Base-by-base conservation (phyloP, 1,284 basidiomycete species). In the Serendipita sp. region DNA sequence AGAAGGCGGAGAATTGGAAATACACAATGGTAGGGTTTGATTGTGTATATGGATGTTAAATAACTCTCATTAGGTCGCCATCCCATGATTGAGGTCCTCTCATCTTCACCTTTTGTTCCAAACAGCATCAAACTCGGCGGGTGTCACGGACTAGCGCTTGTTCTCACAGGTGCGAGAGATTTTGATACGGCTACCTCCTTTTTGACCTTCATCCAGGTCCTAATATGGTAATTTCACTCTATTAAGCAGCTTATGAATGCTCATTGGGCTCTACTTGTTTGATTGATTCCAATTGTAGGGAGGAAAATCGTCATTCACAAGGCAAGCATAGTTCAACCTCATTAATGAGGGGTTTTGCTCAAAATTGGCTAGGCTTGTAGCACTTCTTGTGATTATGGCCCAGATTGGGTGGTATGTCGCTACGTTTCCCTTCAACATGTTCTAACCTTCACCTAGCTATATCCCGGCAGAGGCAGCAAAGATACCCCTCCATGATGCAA, bases 21-120 rank as follows among this genome's bases (percentile, higher is more conserved):
- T 91, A 35, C 71, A 79, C n/a, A 81, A 83, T 45, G 87, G 62
- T 58, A 49, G 32, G 32, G 43, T 64, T 30, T 43, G 3, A 8
- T 10, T n/a, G 17, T 8, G 42, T 42, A 67, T 22, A 47, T 64
- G 2, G 12, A 61, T 15, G 13, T n/a, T 38, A 66, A 66, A 26
- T 61, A 65, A 8, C 67, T 67, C 1, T 60, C 69, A 22, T 66
- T 64, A 13, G 72, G 87, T 0, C 78, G 88, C 8, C 89, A 93
- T 72, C 88, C 87, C 0, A 86, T 93, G 82, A 81, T 93, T 12
- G 93, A 95, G 71, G 78, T 79, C 12, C 72, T 92, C 13, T 77
- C 83, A 44, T 75, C 83, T 1, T 83, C 90, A 65, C 88, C 89
- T 0, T 94, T 91, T 70, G 84, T 94, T 1, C 85, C 90, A 1